Evolutionary conservation across 306 rosid genomes (phyloP).

Genomic region (Coriaria nepalensis): DNA sequence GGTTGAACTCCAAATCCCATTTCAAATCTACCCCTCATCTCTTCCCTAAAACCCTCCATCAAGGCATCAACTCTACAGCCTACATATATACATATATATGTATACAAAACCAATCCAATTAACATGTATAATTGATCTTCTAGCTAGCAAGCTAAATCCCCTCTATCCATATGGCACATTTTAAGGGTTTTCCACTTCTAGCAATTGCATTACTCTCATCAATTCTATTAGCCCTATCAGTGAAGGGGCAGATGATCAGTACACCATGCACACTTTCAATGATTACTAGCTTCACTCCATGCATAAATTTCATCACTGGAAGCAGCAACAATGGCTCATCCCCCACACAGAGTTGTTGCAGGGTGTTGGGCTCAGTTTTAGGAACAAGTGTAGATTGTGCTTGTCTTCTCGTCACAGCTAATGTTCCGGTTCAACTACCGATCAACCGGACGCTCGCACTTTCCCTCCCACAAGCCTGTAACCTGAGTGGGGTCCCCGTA

Average conservation of each 20-base stretch:
- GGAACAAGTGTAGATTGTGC: conserved; percentile 39
- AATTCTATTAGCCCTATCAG: conserved; percentile 11
- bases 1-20: too few species aligned
- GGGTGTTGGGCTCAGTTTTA: conserved; percentile 28
- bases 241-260: conserved; percentile 26
- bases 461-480: conserved; percentile 45
- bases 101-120: too few species aligned
- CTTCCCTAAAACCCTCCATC: too few species aligned
- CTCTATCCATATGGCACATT: conserved; percentile 21
- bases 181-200: conserved; percentile 13
- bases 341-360: conserved; percentile 43
- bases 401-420: conserved; percentile 47
- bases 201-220: conserved; percentile 12
- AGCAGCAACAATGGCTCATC: conserved; percentile 28
- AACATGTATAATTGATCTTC: too few species aligned
- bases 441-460: conserved; percentile 28
- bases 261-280: conserved; percentile 52
- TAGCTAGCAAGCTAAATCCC: too few species aligned
- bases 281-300: conserved; percentile 62
- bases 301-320: conserved; percentile 61
- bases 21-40: too few species aligned
- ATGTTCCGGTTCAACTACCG: conserved; percentile 48
- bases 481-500: conserved; percentile 16
- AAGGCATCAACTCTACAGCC: too few species aligned
- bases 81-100: too few species aligned